phyloP scores from a whole-genome alignment of 73 alveolate species.

The Tetrahymena borealis region DNA sequence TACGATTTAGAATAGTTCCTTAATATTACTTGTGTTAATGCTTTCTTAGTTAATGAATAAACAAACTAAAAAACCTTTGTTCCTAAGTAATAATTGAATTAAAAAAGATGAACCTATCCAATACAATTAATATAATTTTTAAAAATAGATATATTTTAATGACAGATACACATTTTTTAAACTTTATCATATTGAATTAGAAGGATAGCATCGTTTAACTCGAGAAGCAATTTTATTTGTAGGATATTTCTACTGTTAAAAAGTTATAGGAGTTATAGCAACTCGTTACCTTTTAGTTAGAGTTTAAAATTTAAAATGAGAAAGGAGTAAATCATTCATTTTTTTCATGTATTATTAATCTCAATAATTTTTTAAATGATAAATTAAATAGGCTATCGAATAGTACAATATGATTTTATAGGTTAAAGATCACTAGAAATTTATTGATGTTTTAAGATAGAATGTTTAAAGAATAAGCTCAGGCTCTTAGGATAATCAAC shows the following conservation, averaged over 20 bases:
- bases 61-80: not conserved
- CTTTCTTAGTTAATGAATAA: not conserved
- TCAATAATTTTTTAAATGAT: not conserved
- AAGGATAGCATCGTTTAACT: not conserved
- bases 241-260: not conserved
- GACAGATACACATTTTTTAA: not conserved
- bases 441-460: not conserved
- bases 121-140: not conserved
- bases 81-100: not conserved
- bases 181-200: not conserved
- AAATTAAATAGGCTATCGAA: not conserved
- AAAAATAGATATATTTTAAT: not conserved
- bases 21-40: not conserved
- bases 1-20: not conserved
- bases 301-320: not conserved
- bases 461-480: not conserved
- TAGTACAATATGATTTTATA: not conserved
- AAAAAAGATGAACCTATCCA: not conserved
- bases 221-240: not conserved
- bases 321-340: not conserved
- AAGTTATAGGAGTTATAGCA: not conserved
- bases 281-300: not conserved
- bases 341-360: no score
- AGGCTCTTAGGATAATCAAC: not conserved
- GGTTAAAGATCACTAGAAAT: not conserved